Evolutionary conservation across 2,329 filamentous ascomycete genomes (phyloP).

Genomic region (Verticillium albo-atrum): DNA sequence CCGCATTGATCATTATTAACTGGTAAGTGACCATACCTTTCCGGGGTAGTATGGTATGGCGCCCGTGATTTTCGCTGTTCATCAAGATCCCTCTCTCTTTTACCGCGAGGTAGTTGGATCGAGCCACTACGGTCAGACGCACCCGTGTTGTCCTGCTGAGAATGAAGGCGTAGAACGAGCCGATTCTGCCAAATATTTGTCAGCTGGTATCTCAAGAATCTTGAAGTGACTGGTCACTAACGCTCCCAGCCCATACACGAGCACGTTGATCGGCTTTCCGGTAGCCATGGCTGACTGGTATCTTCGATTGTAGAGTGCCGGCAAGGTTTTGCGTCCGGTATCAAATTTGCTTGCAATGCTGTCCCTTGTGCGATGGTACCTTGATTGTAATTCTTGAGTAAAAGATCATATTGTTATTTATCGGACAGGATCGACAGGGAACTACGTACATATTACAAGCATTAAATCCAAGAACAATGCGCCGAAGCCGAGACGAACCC

Average conservation of each 20-base stretch:
- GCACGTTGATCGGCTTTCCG: constrained; percentile 22
- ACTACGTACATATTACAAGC: too few species aligned
- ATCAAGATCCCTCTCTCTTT: constrained; percentile 47
- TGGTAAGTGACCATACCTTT: constrained; percentile 22
- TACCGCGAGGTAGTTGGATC: constrained; percentile 56
- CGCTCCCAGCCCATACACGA: constrained; percentile 51
- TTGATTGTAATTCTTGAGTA: too few species aligned
- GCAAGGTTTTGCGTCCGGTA: too few species aligned
- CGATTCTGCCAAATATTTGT: constrained; percentile 34
- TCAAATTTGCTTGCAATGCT: too few species aligned
- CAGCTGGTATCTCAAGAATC: background rate
- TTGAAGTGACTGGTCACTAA: constrained; percentile 23
- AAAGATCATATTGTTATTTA: too few species aligned
- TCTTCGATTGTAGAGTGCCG: too few species aligned
- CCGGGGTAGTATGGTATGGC: constrained; percentile 44
- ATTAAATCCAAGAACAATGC: background rate
- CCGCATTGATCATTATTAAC: background rate
- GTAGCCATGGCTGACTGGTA: constrained; percentile 9
- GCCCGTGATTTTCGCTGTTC: constrained; percentile 49
- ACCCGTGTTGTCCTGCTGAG: constrained; percentile 36
- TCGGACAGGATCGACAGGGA: too few species aligned
- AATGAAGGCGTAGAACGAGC: constrained; percentile 54
- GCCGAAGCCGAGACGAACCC: too few species aligned
- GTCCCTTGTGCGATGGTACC: too few species aligned
- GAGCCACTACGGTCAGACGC: constrained; percentile 54